Percentiles rank a stretch among this genome's conserved stretches.
Conservation (phyloP, 148 eudicot species). For the Chenopodium suecicum region DNA sequence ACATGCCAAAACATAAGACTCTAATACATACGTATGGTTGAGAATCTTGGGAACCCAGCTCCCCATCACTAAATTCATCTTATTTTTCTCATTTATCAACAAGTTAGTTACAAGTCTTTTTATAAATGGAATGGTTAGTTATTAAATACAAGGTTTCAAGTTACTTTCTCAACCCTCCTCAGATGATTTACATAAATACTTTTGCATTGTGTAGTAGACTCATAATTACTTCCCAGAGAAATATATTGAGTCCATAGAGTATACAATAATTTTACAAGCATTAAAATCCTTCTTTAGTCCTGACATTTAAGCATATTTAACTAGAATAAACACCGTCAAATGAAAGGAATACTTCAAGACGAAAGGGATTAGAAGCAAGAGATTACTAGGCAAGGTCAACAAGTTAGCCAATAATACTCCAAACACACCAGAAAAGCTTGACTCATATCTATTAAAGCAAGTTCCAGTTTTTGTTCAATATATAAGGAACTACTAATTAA, state of each 20-base stretch:
- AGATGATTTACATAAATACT: background rate
- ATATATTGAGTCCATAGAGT: too few species aligned
- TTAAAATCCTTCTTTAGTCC: background rate
- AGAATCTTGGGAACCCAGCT: background rate
- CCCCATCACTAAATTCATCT: background rate
- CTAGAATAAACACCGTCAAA: background rate
- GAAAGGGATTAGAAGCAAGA: background rate
- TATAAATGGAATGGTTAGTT: background rate
- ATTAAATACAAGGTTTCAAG: background rate
- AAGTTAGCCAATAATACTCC: background rate
- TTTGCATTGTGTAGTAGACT: background rate
- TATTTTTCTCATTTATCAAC: background rate
- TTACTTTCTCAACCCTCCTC: background rate
- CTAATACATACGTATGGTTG: too few species aligned
- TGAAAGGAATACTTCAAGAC: background rate
- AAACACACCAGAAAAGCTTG: background rate
- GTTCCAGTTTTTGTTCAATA: background rate
- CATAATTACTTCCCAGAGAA: background rate
- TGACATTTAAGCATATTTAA: too few species aligned
- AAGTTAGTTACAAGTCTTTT: background rate
- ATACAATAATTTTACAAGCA: background rate
- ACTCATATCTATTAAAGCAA: background rate
- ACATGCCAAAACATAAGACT: background rate
- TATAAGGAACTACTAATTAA: too few species aligned
- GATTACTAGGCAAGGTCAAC: background rate